Conservation (phyloP, 1,139 yeast genomes). For the Suhomyces chickasaworum region DNA sequence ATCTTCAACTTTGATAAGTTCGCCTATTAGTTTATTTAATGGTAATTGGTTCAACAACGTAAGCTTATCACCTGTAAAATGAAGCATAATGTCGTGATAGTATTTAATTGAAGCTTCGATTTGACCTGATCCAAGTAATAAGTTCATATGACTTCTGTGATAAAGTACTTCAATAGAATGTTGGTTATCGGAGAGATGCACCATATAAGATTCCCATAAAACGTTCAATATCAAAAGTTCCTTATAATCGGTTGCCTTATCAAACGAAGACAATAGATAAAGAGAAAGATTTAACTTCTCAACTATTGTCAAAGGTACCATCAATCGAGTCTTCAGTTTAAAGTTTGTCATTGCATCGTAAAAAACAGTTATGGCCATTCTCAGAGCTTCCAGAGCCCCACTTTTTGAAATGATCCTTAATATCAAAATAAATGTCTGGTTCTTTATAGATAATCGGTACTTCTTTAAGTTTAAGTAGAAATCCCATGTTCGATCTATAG, state of each 20-base stretch:
- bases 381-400: conserved; percentile 11
- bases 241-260: conserved; percentile 19
- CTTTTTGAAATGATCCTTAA: conserved; percentile 6
- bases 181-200: conserved; percentile 4
- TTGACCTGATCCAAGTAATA: conserved; percentile 30
- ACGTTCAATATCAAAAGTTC: conserved; percentile 22
- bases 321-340: conserved; percentile 15
- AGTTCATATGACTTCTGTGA: conserved; percentile 27
- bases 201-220: conserved; percentile 24
- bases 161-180: conserved; percentile 20
- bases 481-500: conserved; percentile 3
- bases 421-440: conserved; percentile 6
- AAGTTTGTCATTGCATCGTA: conserved; percentile 18
- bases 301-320: conserved; percentile 11
- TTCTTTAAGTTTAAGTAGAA: conserved; percentile 9
- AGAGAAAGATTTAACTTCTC: conserved; percentile 15
- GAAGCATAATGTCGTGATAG: conserved; percentile 14
- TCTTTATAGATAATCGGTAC: conserved; percentile 2
- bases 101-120: conserved; percentile 26
- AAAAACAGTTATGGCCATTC: conserved; percentile 17
- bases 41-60: conserved; percentile 7
- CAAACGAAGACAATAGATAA: conserved; percentile 16
- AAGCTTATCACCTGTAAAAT: not conserved
- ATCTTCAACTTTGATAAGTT: conserved; percentile 20
- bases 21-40: conserved; percentile 7